Base-by-base conservation (phyloP, 2,329 filamentous ascomycete genomes). In the Phaeoacremonium minimum region DNA sequence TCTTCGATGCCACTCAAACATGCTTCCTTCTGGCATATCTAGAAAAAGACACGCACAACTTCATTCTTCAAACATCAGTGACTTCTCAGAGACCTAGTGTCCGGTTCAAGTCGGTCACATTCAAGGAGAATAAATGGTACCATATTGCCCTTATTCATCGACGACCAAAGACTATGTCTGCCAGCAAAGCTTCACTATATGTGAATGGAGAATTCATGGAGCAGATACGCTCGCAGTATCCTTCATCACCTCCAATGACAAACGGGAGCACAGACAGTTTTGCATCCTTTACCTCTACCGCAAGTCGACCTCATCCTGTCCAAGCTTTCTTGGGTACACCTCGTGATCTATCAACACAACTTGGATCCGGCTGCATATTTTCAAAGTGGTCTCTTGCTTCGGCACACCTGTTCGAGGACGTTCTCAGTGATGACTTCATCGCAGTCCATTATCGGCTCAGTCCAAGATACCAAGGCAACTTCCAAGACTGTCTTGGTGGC, bases 51-150 rank as follows among this genome's bases (percentile, higher is more conserved):
- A 95, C 88, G 3, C 86, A 78, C 42, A 93, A 95, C 61, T 85
- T 98, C 47, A 98, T 98, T 47, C 69, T 98, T 6, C 93, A 98
- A 63, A 97, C 94, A 7, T 96, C 93, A 14, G 85, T 97, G 42
- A 87, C 81, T 35, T 89, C 89, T 7, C 73, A 80, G 35, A 80
- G 85, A 40, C 91, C 93, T 4, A 97, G 91, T 59, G 87, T 98
- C 32, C 80, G 93, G 38, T 98, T 98, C 71, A 95, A 93, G 57
- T 85, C 85, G 3, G 77, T 83, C 9, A 68, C 73, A 1, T 97
- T 98, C 53, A 69, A 81, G 48, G 74, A 85, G 44, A 77, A 80
- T 37, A 74, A 69, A 49, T 98, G 93, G 93, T 98, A 98, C 59
- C 93, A 98, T 59, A 78, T 98, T 50, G 87, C 84, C 30, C 66